Conservation (phyloP, 1,284 basidiomycete genomes). For the Phylloporus sp. region DNA sequence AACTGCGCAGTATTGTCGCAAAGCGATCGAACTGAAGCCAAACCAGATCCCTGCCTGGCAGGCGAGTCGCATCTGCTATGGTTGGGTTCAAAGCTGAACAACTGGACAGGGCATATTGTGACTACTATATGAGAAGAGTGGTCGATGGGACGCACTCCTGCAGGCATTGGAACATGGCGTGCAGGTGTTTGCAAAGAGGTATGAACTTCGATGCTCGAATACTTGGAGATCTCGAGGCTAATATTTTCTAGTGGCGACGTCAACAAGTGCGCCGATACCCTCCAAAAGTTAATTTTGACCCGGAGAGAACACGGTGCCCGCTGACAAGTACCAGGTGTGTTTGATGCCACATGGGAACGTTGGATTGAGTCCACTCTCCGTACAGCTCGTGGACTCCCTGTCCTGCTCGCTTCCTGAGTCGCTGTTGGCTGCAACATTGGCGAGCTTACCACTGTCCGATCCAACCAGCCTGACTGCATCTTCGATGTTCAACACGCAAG, state of each 20-base stretch:
- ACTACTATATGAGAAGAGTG: constrained; percentile 71
- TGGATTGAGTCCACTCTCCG: constrained; percentile 32
- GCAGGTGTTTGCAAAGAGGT: constrained; percentile 62
- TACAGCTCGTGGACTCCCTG: constrained; percentile 71
- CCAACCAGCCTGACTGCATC: constrained; percentile 72
- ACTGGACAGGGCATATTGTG: constrained; percentile 62
- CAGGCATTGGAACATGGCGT: constrained; percentile 57
- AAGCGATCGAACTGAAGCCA: constrained; percentile 68
- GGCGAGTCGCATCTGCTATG: constrained; percentile 45
- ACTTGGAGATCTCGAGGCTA: too few species aligned
- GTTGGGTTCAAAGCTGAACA: background rate
- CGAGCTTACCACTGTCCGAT: constrained; percentile 73
- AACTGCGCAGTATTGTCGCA: constrained; percentile 67
- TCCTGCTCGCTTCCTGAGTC: constrained; percentile 80
- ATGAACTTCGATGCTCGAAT: constrained; percentile 28
- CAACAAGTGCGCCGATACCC: constrained; percentile 75
- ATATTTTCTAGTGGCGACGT: constrained; percentile 66
- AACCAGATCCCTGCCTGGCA: constrained; percentile 79
- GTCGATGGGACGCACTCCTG: constrained; percentile 65
- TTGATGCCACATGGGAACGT: constrained; percentile 3
- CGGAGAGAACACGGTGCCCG: constrained; percentile 64
- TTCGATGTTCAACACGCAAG: constrained; percentile 60
- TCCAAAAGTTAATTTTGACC: constrained; percentile 79
- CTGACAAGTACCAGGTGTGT: constrained; percentile 53
- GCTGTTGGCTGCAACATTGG: constrained; percentile 65